Evolutionary conservation across 1,139 yeast species (phyloP).

Genomic region (Debaryomyces nepalensis): DNA sequence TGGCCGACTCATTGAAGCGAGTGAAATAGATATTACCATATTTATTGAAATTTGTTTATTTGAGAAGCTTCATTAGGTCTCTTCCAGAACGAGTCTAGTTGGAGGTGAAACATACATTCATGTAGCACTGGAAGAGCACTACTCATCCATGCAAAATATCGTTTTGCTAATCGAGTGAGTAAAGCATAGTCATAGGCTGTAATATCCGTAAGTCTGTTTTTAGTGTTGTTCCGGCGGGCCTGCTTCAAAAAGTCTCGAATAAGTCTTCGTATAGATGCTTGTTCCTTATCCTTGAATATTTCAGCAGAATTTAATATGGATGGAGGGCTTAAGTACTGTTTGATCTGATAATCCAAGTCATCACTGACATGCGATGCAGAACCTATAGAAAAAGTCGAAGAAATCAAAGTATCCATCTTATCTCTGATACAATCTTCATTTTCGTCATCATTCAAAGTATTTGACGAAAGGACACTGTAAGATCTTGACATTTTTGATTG

Average conservation of each 20-base stretch:
- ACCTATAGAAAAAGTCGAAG: slow-evolving; percentile 13
- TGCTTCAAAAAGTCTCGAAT: slow-evolving; percentile 18
- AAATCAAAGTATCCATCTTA: slow-evolving; percentile 14
- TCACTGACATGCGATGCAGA: slow-evolving; percentile 14
- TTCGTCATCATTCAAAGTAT: slow-evolving; percentile 5
- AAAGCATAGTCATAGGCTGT: slow-evolving; percentile 17
- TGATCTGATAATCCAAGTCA: slow-evolving; percentile 14
- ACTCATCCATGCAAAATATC: slow-evolving; percentile 19
- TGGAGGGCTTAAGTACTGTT: slow-evolving; percentile 11
- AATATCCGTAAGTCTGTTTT: slow-evolving; percentile 16
- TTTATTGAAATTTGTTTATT: slow-evolving; percentile 16
- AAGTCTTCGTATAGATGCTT: slow-evolving; percentile 11
- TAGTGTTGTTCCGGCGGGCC: slow-evolving; percentile 14
- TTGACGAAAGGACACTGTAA: neutral
- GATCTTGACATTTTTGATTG: neutral
- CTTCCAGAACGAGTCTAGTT: slow-evolving; percentile 14
- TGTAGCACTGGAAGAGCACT: slow-evolving; percentile 19
- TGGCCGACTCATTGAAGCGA: slow-evolving; percentile 18
- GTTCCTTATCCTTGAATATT: slow-evolving; percentile 18
- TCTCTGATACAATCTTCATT: slow-evolving; percentile 3
- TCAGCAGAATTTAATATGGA: slow-evolving; percentile 13
- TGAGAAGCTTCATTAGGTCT: slow-evolving; percentile 12
- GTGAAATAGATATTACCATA: slow-evolving; percentile 18
- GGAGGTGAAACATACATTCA: slow-evolving; percentile 15
- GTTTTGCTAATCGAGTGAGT: slow-evolving; percentile 13